A percentile compares a stretch with the other conserved stretches of the same genome.
These are phyloP conservation scores for Kluyveromyces wickerhamii DNA, from an alignment of 805 yeast genomes.

Conservation along the genomic window DNA sequence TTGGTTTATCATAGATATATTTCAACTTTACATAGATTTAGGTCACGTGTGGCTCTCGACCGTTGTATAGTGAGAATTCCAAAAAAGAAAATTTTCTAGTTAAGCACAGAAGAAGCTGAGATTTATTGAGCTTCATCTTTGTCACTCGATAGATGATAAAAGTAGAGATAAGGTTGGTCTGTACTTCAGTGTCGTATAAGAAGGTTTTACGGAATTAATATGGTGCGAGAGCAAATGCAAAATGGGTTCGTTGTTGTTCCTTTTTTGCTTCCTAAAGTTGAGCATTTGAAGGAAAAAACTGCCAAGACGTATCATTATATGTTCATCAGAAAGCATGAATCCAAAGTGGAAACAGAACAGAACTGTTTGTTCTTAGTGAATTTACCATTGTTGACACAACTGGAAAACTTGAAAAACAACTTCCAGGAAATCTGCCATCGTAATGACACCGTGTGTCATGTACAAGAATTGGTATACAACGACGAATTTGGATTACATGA, in stretches of 20 bases:
- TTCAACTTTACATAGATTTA: no score
- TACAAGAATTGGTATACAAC: constrained; percentile 42
- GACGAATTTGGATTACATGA: constrained; percentile 38
- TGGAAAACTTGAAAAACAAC: constrained; percentile 45
- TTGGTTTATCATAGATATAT: no score
- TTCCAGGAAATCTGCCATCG: constrained; percentile 44
- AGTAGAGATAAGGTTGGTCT: no score
- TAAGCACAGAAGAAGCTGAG: no score
- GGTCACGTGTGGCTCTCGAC: no score
- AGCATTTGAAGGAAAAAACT: constrained; percentile 6
- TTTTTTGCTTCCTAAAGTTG: constrained; percentile 18
- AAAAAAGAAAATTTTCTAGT: no score
- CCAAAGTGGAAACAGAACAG: constrained; percentile 35
- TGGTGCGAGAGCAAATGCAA: constrained; percentile 18
- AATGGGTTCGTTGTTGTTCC: constrained; percentile 32
- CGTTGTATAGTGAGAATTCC: no score
- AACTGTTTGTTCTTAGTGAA: constrained; percentile 68
- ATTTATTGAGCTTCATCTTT: no score
- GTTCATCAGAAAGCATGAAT: constrained; percentile 58
- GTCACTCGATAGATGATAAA: no score
- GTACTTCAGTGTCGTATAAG: no score
- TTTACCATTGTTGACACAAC: constrained; percentile 56
- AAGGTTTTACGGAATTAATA: no score
- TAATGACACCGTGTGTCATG: constrained; percentile 46
- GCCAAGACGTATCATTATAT: constrained; percentile 43